Conservation (phyloP, 2,329 filamentous ascomycete species). For the Talaromyces sp. region DNA sequence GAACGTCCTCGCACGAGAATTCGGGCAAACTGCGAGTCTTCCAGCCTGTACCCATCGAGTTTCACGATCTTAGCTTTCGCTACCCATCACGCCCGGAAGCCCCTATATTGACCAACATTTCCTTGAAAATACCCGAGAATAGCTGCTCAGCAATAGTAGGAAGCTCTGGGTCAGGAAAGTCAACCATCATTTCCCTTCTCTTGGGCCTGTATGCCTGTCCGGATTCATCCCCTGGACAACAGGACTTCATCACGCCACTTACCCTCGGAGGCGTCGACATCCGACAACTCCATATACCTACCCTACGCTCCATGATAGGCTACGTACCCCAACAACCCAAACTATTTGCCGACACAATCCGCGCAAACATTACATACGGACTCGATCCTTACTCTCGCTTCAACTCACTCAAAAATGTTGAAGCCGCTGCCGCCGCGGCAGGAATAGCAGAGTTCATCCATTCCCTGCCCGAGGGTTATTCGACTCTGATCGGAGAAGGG, state of each 20-base stretch:
- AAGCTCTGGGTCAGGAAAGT: conserved; percentile 84
- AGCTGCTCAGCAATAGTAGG: conserved; percentile 75
- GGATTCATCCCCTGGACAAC: neutral
- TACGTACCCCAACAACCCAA: conserved; percentile 61
- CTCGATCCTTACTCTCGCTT: conserved; percentile 53
- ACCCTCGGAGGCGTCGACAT: conserved; percentile 51
- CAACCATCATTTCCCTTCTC: conserved; percentile 70
- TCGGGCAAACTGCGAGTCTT: conserved; percentile 43
- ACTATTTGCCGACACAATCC: conserved; percentile 47
- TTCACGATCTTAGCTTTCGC: conserved; percentile 62
- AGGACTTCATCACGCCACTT: conserved; percentile 43
- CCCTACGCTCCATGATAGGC: conserved; percentile 57
- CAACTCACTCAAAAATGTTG: conserved; percentile 44
- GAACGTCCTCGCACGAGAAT: conserved; percentile 54
- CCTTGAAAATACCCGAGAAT: conserved; percentile 58
- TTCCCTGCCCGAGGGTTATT: conserved; percentile 65
- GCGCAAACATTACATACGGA: conserved; percentile 67
- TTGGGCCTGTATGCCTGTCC: conserved; percentile 60
- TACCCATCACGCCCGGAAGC: conserved; percentile 58
- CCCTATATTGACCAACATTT: conserved; percentile 58
- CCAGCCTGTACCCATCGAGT: conserved; percentile 49
- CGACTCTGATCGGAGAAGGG: conserved; percentile 70
- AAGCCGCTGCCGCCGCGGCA: conserved; percentile 52
- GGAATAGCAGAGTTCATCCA: conserved; percentile 71
- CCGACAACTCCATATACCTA: conserved; percentile 53